These are phyloP conservation scores for Coniosporium apollinis DNA, from an alignment of 495 filamentous ascomycete genomes.

Conservation along the genomic window DNA sequence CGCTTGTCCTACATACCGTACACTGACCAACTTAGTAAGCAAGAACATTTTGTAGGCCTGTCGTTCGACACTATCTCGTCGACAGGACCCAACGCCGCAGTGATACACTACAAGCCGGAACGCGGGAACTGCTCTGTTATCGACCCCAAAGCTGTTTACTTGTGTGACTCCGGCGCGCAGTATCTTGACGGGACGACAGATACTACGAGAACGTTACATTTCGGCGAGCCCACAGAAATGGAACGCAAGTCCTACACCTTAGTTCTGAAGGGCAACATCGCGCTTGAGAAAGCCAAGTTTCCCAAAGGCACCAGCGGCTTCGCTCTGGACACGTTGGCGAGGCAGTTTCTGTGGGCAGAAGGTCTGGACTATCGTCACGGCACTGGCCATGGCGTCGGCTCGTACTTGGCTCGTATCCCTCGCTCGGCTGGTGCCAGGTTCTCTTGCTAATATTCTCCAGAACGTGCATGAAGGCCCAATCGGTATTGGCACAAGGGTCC, in stretches of 20 bases:
- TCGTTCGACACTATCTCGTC: constrained; percentile 96
- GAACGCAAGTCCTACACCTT: constrained; percentile 89
- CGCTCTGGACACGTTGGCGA: constrained; percentile 73
- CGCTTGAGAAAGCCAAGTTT: constrained; percentile 71
- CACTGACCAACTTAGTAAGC: constrained; percentile 27
- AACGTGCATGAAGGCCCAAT: constrained; percentile 98
- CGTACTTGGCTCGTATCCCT: constrained; percentile 41
- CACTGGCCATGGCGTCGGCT: constrained; percentile 92
- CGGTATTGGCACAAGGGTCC: constrained; percentile 79
- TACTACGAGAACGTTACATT: constrained; percentile 86
- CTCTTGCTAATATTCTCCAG: constrained; percentile 20
- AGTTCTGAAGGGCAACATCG: constrained; percentile 92
- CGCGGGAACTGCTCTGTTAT: constrained; percentile 65
- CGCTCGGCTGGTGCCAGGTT: background rate
- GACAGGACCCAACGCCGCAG: constrained; percentile 82
- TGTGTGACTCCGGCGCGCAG: constrained; percentile 94
- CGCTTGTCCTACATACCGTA: background rate
- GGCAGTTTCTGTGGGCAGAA: constrained; percentile 83
- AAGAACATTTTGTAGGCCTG: constrained; percentile 72
- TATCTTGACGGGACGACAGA: constrained; percentile 95
- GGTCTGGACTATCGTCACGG: constrained; percentile 94
- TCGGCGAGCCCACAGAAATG: constrained; percentile 66
- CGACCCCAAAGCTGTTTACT: constrained; percentile 75
- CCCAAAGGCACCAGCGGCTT: constrained; percentile 92
- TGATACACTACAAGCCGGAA: constrained; percentile 96